Evolutionary conservation across 768 basidiomycete species (phyloP).

Genomic region (Mycena filopes): DNA sequence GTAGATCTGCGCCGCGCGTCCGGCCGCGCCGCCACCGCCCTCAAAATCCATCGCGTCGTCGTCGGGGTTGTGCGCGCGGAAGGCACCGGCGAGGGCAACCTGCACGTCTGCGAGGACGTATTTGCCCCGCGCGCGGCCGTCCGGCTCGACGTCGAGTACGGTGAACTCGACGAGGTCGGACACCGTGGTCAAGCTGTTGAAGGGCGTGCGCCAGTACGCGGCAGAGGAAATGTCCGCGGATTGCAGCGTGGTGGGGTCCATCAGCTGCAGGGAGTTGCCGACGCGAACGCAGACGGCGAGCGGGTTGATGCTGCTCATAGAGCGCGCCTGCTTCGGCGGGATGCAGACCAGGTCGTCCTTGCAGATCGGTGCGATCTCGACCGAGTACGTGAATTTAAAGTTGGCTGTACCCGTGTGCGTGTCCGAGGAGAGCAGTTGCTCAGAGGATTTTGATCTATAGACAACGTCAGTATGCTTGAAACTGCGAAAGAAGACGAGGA

Average conservation of each 20-base stretch:
- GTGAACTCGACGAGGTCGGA: constrained; percentile 95
- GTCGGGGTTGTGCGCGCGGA: constrained; percentile 52
- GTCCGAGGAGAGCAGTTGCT: constrained; percentile 93
- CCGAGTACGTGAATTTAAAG: constrained; percentile 97
- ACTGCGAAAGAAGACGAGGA: not conserved
- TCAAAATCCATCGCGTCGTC: constrained; percentile 44
- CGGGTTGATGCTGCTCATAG: constrained; percentile 88
- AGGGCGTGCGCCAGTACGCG: constrained; percentile 93
- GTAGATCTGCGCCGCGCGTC: constrained; percentile 77
- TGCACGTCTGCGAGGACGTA: constrained; percentile 86
- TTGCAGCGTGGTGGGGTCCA: constrained; percentile 91
- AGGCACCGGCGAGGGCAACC: constrained; percentile 86
- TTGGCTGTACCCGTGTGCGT: constrained; percentile 93
- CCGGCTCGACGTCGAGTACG: constrained; percentile 92
- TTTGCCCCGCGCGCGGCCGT: constrained; percentile 74
- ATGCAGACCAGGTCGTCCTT: constrained; percentile 97
- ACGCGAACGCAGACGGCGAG: constrained; percentile 91
- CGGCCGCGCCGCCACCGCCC: constrained; percentile 68
- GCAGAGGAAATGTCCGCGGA: constrained; percentile 80
- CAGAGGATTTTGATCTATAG: constrained; percentile 87
- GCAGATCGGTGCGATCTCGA: constrained; percentile 96
- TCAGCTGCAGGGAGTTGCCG: constrained; percentile 89
- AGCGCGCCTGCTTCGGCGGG: constrained; percentile 82
- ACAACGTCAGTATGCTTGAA: not conserved
- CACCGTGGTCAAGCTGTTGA: constrained; percentile 83